These are phyloP conservation scores for Gaillardinia entomophila DNA, from an alignment of 805 yeast genomes.

Conservation along the genomic window DNA sequence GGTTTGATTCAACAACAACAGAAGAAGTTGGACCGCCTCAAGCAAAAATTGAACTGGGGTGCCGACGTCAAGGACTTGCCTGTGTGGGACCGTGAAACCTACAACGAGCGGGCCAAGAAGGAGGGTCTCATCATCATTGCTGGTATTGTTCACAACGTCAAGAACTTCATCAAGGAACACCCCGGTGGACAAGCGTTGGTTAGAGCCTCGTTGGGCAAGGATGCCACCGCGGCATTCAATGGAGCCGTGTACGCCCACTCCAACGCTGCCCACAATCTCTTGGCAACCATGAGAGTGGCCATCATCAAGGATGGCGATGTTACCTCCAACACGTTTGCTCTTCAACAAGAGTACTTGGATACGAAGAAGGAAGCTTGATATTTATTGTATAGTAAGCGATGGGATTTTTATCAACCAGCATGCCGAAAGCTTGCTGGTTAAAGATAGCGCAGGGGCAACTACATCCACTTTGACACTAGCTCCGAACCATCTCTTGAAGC, in stretches of 20 bases:
- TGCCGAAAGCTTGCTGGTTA: not conserved
- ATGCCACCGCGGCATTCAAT: slow-evolving; percentile 77
- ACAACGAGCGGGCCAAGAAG: slow-evolving; percentile 44
- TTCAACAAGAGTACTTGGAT: slow-evolving; percentile 43
- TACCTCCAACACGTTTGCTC: slow-evolving; percentile 44
- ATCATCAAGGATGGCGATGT: slow-evolving; percentile 66
- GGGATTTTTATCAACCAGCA: not conserved
- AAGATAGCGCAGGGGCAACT: not conserved
- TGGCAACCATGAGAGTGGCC: slow-evolving; percentile 80
- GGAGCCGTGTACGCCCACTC: slow-evolving; percentile 86
- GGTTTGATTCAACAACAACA: slow-evolving; percentile 80
- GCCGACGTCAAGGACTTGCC: slow-evolving; percentile 60
- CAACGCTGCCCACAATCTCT: slow-evolving; percentile 77
- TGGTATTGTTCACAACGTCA: slow-evolving; percentile 76
- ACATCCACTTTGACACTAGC: not conserved
- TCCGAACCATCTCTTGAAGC: not conserved
- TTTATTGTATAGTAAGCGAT: not conserved
- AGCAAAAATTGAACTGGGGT: slow-evolving; percentile 69
- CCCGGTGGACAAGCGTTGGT: slow-evolving; percentile 81
- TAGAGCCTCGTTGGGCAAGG: slow-evolving; percentile 69
- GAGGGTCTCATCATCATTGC: slow-evolving; percentile 65
- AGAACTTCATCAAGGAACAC: slow-evolving; percentile 64
- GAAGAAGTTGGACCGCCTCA: slow-evolving; percentile 65
- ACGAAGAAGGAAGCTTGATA: slow-evolving; percentile 18
- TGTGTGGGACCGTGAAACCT: slow-evolving; percentile 65